phyloP scores from a whole-genome alignment of 1,284 basidiomycete species.

The Pseudomicrostroma phylloplanum region DNA sequence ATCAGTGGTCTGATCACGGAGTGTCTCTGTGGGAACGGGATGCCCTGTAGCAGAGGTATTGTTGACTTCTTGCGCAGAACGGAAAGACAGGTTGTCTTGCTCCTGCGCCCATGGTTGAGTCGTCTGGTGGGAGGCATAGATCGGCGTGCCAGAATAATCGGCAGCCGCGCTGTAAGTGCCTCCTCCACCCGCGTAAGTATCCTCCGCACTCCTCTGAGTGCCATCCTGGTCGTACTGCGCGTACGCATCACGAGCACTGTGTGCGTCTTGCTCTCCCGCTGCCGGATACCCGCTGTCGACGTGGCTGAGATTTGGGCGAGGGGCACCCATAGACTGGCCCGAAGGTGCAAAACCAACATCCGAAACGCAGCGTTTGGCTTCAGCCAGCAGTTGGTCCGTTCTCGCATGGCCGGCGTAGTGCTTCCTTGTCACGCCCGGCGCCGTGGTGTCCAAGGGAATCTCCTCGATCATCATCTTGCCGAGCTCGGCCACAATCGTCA shows the following conservation, averaged over 20 bases:
- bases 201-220: slow-evolving; percentile 15
- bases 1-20: not conserved
- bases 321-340: slow-evolving; percentile 11
- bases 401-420: slow-evolving; percentile 58
- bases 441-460: slow-evolving; percentile 71
- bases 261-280: slow-evolving; percentile 7
- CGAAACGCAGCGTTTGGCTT: slow-evolving; percentile 34
- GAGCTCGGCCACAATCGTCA: slow-evolving; percentile 69
- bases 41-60: not conserved
- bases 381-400: slow-evolving; percentile 36
- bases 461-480: slow-evolving; percentile 75
- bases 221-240: slow-evolving; percentile 19
- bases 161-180: not conserved
- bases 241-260: slow-evolving; percentile 12
- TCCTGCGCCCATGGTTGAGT: slow-evolving; percentile 5
- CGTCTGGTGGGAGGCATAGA: slow-evolving; percentile 14
- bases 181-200: slow-evolving; percentile 15
- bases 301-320: slow-evolving; percentile 16
- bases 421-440: slow-evolving; percentile 70
- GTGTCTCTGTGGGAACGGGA: not conserved
- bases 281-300: slow-evolving; percentile 15
- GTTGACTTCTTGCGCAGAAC: not conserved
- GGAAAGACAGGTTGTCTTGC: not conserved
- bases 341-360: slow-evolving; percentile 38
- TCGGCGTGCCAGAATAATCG: slow-evolving; percentile 9